phyloP scores from a whole-genome alignment of 2,329 filamentous ascomycete species.

The Alternaria conjuncta region DNA sequence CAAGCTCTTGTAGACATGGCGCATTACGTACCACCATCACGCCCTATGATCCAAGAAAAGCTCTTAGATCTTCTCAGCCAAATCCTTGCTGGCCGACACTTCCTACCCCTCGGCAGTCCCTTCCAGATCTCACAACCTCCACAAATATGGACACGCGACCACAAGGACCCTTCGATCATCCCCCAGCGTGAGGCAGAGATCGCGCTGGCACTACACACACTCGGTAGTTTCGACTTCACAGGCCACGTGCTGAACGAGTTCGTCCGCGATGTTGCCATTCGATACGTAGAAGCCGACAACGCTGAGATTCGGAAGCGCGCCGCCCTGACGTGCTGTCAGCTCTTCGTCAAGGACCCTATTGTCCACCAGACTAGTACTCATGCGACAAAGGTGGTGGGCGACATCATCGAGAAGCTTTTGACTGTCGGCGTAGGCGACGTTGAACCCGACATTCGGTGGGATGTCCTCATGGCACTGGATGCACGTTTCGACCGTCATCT shows the following conservation, averaged over 20 bases:
- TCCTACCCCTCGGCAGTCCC: constrained; percentile 89
- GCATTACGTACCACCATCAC: constrained; percentile 95
- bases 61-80: constrained; percentile 93
- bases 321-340: constrained; percentile 94
- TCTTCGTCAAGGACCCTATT: constrained; percentile 96
- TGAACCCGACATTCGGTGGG: constrained; percentile 85
- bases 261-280: constrained; percentile 95
- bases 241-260: constrained; percentile 97
- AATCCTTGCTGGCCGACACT: constrained; percentile 89
- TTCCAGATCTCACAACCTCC: constrained; percentile 82
- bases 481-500: constrained; percentile 94
- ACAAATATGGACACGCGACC: constrained; percentile 85
- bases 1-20: constrained; percentile 98
- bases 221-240: constrained; percentile 94
- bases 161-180: constrained; percentile 80
- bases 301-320: constrained; percentile 92
- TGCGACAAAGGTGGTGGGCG: constrained; percentile 93
- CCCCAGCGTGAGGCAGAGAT: constrained; percentile 85
- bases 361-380: constrained; percentile 98
- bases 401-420: constrained; percentile 95
- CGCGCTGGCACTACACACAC: constrained; percentile 88
- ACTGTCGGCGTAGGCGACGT: constrained; percentile 93
- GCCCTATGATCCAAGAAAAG: constrained; percentile 90
- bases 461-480: constrained; percentile 87
- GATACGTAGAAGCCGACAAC: constrained; percentile 96